phyloP scores from a whole-genome alignment of 176 grass and related monocot species.

The Triticum urartu region DNA sequence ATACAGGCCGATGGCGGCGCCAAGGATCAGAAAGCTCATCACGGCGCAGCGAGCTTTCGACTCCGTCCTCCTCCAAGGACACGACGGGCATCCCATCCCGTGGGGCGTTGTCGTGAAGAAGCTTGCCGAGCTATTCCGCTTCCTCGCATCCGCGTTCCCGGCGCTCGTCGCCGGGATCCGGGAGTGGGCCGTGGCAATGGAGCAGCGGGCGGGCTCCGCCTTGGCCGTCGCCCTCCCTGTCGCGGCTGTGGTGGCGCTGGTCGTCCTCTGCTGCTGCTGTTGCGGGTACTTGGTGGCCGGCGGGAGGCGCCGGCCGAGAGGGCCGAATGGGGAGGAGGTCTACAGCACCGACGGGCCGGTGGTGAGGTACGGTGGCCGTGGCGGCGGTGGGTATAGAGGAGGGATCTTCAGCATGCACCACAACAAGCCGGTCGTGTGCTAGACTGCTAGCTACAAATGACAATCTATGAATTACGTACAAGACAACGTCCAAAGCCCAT shows the following conservation, averaged over 20 bases:
- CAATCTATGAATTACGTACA: no score
- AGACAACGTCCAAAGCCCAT: no score
- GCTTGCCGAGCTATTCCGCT: conserved; percentile 9
- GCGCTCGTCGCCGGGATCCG: neutral
- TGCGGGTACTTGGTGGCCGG: neutral
- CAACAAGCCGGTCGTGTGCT: conserved; percentile 4
- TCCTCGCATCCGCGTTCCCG: neutral
- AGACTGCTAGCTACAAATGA: no score
- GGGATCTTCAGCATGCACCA: conserved; percentile 35
- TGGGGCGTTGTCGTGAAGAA: neutral
- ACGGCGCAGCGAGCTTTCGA: neutral
- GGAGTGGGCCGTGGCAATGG: neutral
- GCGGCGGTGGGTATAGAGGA: conserved; percentile 8
- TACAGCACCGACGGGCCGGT: neutral
- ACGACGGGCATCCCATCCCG: neutral
- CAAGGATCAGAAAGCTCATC: neutral
- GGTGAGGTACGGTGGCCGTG: conserved; percentile 4
- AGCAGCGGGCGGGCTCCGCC: neutral
- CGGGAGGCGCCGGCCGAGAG: neutral
- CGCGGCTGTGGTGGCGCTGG: neutral
- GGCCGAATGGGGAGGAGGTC: conserved; percentile 22
- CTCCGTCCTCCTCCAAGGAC: neutral
- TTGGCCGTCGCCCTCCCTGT: neutral
- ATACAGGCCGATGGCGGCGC: neutral
- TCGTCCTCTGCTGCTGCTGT: conserved; percentile 17